Percentiles rank a stretch among this genome's conserved stretches.
Conservation (phyloP, 768 basidiomycete species). For the Cystobasidium ongulense region DNA sequence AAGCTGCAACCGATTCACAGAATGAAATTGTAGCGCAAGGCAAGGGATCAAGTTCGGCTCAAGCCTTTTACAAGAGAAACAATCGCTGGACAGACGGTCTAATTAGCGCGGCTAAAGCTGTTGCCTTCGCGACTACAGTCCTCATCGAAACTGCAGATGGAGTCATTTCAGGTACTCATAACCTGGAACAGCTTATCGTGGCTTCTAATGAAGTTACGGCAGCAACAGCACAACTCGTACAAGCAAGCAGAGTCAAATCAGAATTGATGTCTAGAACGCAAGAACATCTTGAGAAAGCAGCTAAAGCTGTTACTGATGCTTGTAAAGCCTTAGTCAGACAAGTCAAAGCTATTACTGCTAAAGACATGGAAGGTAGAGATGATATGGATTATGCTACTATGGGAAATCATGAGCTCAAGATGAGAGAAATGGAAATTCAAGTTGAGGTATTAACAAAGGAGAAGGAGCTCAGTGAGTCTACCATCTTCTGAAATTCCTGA, state of each 20-base stretch:
- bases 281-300: slow-evolving; percentile 86
- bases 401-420: slow-evolving; percentile 52
- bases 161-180: slow-evolving; percentile 90
- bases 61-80: slow-evolving; percentile 99
- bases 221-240: slow-evolving; percentile 94
- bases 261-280: slow-evolving; percentile 98
- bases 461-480: slow-evolving; percentile 62
- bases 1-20: slow-evolving; percentile 94
- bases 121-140: slow-evolving; percentile 88
- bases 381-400: slow-evolving; percentile 78
- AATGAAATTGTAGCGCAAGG: slow-evolving; percentile 96
- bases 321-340: slow-evolving; percentile 88
- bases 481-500: no score
- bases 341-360: slow-evolving; percentile 87
- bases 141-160: slow-evolving; percentile 97
- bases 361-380: slow-evolving; percentile 62
- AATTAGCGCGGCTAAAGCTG: slow-evolving; percentile 93
- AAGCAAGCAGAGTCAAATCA: slow-evolving; percentile 95
- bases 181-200: slow-evolving; percentile 95
- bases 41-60: slow-evolving; percentile 77
- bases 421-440: slow-evolving; percentile 93
- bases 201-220: slow-evolving; percentile 98
- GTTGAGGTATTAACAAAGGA: slow-evolving; percentile 95
- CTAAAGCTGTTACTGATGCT: slow-evolving; percentile 94
- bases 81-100: slow-evolving; percentile 99